Evolutionary conservation across 2,329 filamentous ascomycete species (phyloP), one percentile per base, ranked within the genome.

Genomic region (Colletotrichum gloeosporioides): DNA sequence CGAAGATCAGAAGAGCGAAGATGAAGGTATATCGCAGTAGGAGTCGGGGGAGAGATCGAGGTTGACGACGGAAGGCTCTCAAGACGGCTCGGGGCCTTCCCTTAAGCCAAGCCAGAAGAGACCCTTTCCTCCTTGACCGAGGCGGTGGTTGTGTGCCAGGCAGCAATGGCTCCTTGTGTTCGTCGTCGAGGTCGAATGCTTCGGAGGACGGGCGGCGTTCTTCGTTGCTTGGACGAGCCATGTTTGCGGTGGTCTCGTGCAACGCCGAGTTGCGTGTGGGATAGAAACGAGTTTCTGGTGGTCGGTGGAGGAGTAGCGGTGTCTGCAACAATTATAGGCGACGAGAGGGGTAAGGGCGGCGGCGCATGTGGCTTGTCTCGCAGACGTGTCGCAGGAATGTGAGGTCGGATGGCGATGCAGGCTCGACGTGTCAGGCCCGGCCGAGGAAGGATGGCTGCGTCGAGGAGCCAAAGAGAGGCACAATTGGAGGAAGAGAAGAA

Each of bases 1-100:
- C 57, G 22, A 84, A 75, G 15, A 88, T 79, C 6, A 82, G 77
- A 27, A 83, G 77, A 18, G 86, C 34, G 12, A 83, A 29, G n/a
- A 81, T 49, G 16, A 82, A 4, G 13, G 71, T 64, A 55, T 82
- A 81, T 49, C 80, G 81, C 34, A 83, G 36, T 4, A 78, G 15
- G 6, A 76, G 31, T 8, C 70, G 63, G 4, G 73, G 64, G 5
- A 76, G 69, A 7, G 39, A 77, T 25, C 75, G 68, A 22, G 77
- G 77, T 18, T 78, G 77, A 1, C 77, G 75, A n/a, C 77, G 77
- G 44, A 71, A 12, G 44, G 15, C 63, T 22, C 77, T 74, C 29
- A 78, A 29, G 44, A 78, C 15, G 10, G 65, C 65, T 32, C 72
- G 36, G 1, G 75, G 77, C 27, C 75, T 68, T 4, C 57, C 70